Conservation (phyloP, 1,284 basidiomycete species). For the Fomitopsis palustris region DNA sequence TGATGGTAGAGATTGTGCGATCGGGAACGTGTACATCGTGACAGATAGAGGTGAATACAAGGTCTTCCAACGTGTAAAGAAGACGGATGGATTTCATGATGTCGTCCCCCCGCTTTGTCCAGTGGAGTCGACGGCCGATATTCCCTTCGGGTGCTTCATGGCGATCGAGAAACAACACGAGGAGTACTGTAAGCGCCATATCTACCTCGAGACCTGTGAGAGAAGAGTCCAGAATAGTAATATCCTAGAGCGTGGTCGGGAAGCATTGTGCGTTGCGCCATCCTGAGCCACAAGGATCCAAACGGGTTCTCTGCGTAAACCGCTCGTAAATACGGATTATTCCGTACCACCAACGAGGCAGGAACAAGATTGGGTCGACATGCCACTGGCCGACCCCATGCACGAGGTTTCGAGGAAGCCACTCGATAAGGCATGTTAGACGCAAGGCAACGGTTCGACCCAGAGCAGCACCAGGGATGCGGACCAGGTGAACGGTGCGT, state of each 20-base stretch:
- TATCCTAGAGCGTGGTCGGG: slow-evolving; percentile 25
- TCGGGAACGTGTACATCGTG: slow-evolving; percentile 71
- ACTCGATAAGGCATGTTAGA: slow-evolving; percentile 54
- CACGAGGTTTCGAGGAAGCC: slow-evolving; percentile 37
- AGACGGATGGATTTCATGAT: slow-evolving; percentile 54
- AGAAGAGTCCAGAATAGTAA: slow-evolving; percentile 22
- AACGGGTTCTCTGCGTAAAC: slow-evolving; percentile 21
- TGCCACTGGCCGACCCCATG: slow-evolving; percentile 23
- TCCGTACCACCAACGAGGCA: slow-evolving; percentile 25
- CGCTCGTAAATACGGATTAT: slow-evolving; percentile 33
- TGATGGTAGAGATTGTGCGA: slow-evolving; percentile 55
- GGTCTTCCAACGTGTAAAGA: slow-evolving; percentile 63
- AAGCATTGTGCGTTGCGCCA: slow-evolving; percentile 21
- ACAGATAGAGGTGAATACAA: slow-evolving; percentile 68
- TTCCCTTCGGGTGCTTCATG: slow-evolving; percentile 47
- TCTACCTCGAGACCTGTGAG: slow-evolving; percentile 30
- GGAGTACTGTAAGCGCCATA: slow-evolving; percentile 47
- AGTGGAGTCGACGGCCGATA: slow-evolving; percentile 68
- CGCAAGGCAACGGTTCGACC: slow-evolving; percentile 51
- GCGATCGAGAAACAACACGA: slow-evolving; percentile 67
- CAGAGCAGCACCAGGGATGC: slow-evolving; percentile 59
- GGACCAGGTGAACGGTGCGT: slow-evolving; percentile 51
- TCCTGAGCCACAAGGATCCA: slow-evolving; percentile 16
- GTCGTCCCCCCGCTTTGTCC: slow-evolving; percentile 53
- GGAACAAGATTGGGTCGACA: slow-evolving; percentile 26